Evolutionary conservation across 2,329 filamentous ascomycete genomes (phyloP).

Genomic region (Triangularia verruculosa): DNA sequence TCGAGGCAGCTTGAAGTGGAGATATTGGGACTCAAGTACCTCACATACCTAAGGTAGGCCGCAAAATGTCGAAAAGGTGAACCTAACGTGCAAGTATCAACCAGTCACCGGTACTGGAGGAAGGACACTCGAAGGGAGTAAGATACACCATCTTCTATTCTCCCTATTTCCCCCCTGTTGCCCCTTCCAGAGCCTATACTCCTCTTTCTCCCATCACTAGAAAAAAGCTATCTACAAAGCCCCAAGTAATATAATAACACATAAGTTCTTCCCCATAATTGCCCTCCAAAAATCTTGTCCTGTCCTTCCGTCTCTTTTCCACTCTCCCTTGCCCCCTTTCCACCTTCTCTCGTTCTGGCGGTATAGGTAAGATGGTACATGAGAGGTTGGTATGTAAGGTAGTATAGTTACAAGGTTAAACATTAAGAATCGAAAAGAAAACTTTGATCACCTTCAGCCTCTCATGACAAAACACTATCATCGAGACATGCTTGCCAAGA

Average conservation of each 20-base stretch:
- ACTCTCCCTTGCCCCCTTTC: neutral
- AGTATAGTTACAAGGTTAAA: slow-evolving; percentile 5
- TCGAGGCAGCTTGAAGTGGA: neutral
- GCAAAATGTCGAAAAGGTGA: too few species aligned
- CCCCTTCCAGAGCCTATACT: neutral
- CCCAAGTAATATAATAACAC: neutral
- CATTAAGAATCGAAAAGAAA: slow-evolving; percentile 7
- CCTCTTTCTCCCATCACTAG: too few species aligned
- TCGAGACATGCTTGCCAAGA: neutral
- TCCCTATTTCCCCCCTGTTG: too few species aligned
- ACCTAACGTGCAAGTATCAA: neutral
- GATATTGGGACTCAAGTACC: too few species aligned
- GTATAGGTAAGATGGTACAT: neutral
- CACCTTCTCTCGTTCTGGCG: neutral
- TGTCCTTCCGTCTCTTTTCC: neutral
- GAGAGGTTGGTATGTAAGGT: neutral
- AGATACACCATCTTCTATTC: neutral
- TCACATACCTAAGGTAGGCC: too few species aligned
- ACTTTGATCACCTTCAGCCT: neutral
- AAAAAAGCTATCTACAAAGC: slow-evolving; percentile 5
- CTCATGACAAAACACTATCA: neutral
- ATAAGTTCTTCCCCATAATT: neutral
- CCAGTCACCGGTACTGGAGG: neutral
- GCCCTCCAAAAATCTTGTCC: neutral
- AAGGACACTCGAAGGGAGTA: neutral